phyloP scores from a whole-genome alignment of 768 basidiomycete species.

The Pilatotrama ljubarskyi region DNA sequence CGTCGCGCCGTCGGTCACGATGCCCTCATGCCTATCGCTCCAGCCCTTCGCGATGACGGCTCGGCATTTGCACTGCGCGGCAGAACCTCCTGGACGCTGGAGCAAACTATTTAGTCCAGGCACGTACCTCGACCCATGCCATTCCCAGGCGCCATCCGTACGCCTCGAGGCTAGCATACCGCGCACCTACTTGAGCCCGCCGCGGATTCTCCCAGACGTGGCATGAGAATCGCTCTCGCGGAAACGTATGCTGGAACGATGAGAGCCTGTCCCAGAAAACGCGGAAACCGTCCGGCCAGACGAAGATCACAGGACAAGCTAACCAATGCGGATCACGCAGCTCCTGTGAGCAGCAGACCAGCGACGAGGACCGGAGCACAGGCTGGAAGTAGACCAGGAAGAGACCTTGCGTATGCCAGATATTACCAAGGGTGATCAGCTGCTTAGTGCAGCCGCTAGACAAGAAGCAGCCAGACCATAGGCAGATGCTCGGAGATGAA shows the following conservation, averaged over 20 bases:
- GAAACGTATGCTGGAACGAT: neutral
- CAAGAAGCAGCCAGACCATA: neutral
- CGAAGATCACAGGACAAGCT: neutral
- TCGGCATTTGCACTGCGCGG: neutral
- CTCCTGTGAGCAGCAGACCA: neutral
- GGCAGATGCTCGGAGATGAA: neutral
- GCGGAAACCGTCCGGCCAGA: neutral
- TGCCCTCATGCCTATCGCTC: neutral
- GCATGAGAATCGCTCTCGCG: neutral
- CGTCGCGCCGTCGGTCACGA: neutral
- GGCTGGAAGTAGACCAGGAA: neutral
- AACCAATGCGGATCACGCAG: neutral
- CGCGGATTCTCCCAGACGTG: neutral
- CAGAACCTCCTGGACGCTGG: neutral
- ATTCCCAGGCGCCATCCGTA: neutral
- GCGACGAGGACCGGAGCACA: neutral
- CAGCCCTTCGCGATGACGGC: neutral
- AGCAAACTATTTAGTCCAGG: neutral
- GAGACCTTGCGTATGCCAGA: neutral
- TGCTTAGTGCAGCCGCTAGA: neutral
- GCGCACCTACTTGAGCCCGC: neutral
- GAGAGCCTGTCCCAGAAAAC: neutral
- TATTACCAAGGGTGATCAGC: neutral
- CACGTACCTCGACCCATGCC: neutral
- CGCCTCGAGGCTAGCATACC: conserved; percentile 14